Base-by-base conservation (phyloP, 2,329 filamentous ascomycete genomes). In the Diaporthe amygdali region DNA sequence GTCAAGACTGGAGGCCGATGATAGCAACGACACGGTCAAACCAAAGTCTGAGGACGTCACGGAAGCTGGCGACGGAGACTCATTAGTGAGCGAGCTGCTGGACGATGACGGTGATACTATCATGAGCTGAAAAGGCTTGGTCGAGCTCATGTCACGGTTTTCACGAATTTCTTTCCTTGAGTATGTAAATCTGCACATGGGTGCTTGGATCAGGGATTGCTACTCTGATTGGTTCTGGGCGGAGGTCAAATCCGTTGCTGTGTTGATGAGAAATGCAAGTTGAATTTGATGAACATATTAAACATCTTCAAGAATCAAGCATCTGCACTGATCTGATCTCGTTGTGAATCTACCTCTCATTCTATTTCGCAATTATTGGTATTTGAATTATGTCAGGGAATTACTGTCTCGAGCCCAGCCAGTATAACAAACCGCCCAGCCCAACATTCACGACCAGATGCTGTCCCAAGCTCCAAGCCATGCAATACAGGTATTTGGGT, bases 401-500 rank as follows among this genome's bases (percentile, higher is more conserved):
- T 70, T 79, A 56, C 15, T 66, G 49, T 10, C 73, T 73, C 5
- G 77, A 75, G 2, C 85, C 87, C 17, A 91, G 71, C 84, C 85
- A 88, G 77, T 88, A 91, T 56, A 93, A 75, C 46, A 89, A 67
- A 37, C 90, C 86, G 1, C 90, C 91, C 52, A 92, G 75, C 6
- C 88, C 84, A 41, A 95, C 76, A 79, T 96, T 95, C 52, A 96
- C 85, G 46, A 88, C 79, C 72, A 95, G 79, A 88, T 99, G 96
- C 84, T 95, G 94, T 9, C 90, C 93, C 55, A 96, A 78, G 73
- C 89, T 91, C 97, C 96, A 99, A 17, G 93, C 94, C 86, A 96
- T 92, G 74, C 91, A 93, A 80, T 97, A 99, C 75, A 99, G 83
- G 81, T 95, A 98, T 81, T 98, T 99, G 0, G 96, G 96, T 74